A percentile compares a stretch with the other conserved stretches of the same genome.
phyloP scores from a whole-genome alignment of 306 rosid species.

The Cicer yamashitae region DNA sequence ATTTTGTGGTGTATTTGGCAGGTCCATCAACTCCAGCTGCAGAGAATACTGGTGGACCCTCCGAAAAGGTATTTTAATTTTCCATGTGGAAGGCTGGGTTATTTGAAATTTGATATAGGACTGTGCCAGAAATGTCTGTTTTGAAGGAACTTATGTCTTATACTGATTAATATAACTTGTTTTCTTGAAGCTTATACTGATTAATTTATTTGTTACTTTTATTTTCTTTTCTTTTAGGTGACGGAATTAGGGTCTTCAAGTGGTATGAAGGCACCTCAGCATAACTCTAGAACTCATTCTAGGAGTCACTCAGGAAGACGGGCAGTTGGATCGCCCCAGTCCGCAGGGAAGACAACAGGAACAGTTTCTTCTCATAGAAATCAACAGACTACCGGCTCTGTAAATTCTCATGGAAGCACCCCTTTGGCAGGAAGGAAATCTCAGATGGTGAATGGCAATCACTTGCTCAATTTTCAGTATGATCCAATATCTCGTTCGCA shows the following conservation, averaged over 20 bases:
- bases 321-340: slow-evolving; percentile 53
- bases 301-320: slow-evolving; percentile 57
- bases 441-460: slow-evolving; percentile 77
- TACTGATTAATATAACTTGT: slow-evolving; percentile 27
- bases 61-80: slow-evolving; percentile 63
- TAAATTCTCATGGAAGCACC: slow-evolving; percentile 61
- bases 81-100: background rate
- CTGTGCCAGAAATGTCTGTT: background rate
- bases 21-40: slow-evolving; percentile 63
- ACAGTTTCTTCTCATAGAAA: slow-evolving; percentile 49
- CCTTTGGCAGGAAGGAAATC: slow-evolving; percentile 66
- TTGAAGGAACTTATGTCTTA: slow-evolving; percentile 10
- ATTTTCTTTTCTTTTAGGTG: slow-evolving; percentile 56
- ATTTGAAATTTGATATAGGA: background rate
- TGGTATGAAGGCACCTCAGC: slow-evolving; percentile 51
- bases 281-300: slow-evolving; percentile 51
- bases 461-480: slow-evolving; percentile 92
- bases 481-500: slow-evolving; percentile 85
- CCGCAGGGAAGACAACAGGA: slow-evolving; percentile 54
- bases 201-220: slow-evolving; percentile 10
- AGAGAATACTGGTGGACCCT: slow-evolving; percentile 58
- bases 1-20: slow-evolving; percentile 49
- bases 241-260: slow-evolving; percentile 52
- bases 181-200: background rate
- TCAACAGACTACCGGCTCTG: slow-evolving; percentile 51